These are phyloP conservation scores for Aspergillus quadrilineatus DNA, from an alignment of 2,329 filamentous ascomycete species.

Conservation along the genomic window DNA sequence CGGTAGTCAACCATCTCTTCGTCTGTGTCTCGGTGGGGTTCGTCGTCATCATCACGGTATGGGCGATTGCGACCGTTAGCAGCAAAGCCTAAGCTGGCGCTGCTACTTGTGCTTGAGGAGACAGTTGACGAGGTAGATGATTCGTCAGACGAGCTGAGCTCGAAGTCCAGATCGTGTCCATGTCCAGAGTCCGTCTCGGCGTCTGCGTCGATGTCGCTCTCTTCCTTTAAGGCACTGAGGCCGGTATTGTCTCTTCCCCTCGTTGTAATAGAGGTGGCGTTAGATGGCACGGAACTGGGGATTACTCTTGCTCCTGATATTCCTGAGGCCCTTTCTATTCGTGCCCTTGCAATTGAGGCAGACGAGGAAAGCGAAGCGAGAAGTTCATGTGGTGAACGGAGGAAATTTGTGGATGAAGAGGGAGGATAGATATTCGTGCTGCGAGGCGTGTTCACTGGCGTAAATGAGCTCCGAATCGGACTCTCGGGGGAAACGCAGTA, in stretches of 20 bases:
- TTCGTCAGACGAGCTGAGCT: slow-evolving; percentile 14
- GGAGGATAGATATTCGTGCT: slow-evolving; percentile 19
- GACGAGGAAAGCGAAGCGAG: slow-evolving; percentile 20
- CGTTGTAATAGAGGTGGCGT: not conserved
- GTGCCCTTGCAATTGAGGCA: not conserved
- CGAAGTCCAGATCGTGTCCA: not conserved
- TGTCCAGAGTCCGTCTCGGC: slow-evolving; percentile 2
- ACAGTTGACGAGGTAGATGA: slow-evolving; percentile 17
- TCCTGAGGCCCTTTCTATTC: not conserved
- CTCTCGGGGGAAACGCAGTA: slow-evolving; percentile 43
- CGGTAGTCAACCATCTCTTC: slow-evolving; percentile 7
- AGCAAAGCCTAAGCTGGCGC: not conserved
- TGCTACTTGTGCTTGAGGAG: slow-evolving; percentile 1
- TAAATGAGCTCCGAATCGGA: slow-evolving; percentile 41
- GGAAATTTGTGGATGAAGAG: not conserved
- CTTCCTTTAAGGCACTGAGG: not conserved
- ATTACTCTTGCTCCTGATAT: slow-evolving; percentile 1
- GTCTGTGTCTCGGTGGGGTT: slow-evolving; percentile 16
- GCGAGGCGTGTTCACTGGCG: slow-evolving; percentile 43
- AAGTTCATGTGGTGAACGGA: slow-evolving; percentile 26
- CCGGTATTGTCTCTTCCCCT: not conserved
- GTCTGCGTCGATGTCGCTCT: slow-evolving; percentile 16
- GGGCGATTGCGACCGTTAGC: slow-evolving; percentile 10
- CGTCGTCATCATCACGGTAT: slow-evolving; percentile 1
- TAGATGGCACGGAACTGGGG: not conserved